These are phyloP conservation scores for Jaltomata sinuosa DNA, from an alignment of 257 asterid species.

Conservation along the genomic window DNA sequence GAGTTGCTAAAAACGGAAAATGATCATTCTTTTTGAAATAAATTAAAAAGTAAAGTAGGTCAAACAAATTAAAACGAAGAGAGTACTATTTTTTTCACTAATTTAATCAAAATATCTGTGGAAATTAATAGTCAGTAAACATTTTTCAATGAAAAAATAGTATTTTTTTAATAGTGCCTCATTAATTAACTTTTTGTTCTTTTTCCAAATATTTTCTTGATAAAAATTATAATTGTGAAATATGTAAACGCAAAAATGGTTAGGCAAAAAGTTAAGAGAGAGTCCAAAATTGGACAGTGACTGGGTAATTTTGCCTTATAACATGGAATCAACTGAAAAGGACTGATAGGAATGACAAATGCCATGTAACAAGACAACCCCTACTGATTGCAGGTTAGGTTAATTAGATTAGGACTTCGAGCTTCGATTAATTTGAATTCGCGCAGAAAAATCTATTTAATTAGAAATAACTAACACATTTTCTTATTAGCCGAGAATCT, in stretches of 20 bases:
- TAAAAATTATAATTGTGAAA: not conserved
- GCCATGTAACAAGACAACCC: slow-evolving; percentile 19
- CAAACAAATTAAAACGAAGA: too few relatives aligned
- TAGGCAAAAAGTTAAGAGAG: not conserved
- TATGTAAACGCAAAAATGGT: not conserved
- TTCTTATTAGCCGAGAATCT: too few relatives aligned
- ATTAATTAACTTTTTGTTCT: not conserved
- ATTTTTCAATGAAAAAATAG: too few relatives aligned
- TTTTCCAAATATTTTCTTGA: not conserved
- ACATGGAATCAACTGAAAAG: slow-evolving; percentile 15
- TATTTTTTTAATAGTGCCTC: too few relatives aligned
- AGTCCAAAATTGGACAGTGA: not conserved
- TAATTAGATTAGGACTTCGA: not conserved
- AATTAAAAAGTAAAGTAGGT: too few relatives aligned
- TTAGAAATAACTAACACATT: too few relatives aligned
- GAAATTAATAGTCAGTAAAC: too few relatives aligned
- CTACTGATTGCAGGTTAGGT: slow-evolving; percentile 8
- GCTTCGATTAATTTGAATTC: not conserved
- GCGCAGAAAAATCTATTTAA: too few relatives aligned
- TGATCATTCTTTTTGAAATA: too few relatives aligned
- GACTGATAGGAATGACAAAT: slow-evolving; percentile 13
- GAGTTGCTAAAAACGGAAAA: too few relatives aligned
- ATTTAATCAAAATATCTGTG: too few relatives aligned
- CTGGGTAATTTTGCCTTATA: slow-evolving; percentile 5
- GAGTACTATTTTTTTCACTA: too few relatives aligned